Base-by-base conservation (phyloP, 129 eudicot species). In the Solidago caesia region DNA sequence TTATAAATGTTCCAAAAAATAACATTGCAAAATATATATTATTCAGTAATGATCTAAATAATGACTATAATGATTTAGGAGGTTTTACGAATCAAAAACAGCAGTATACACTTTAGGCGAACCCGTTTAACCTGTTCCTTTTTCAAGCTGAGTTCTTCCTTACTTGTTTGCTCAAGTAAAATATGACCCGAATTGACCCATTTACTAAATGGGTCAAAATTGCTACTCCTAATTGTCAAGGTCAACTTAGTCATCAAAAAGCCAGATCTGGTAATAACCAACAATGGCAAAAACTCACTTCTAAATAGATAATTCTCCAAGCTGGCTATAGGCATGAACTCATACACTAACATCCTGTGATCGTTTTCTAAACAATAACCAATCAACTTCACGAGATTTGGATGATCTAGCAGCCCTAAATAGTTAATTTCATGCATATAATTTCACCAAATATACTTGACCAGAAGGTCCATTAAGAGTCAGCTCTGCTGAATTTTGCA, bases 321-420 rank as follows among this genome's bases (percentile, higher is more conserved):
- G 90, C 96, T 89, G 72, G 92, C 96, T 42, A 87, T 79, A 5
- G 90, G 88, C 92, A 90, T 87, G 78, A 90, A 85, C 84, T 90
- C 96, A 41, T 89, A 89, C 4, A 87, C 90, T 26, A 89, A 74
- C 45, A 89, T 82, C 45, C 91, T 80, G 48, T 89, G 92, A 15
- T 89, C 96, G 55, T 89, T 88, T 43, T 89, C 96, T 70, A 85
- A 43, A 83, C 96, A 89, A 68, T 89, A 89, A 43, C 96, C 96
- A 63, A 89, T 70, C 64, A 89, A 67, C 71, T 73, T 87, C 69
- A 89, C 90, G 56, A 89, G 92, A 87, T 87, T 89, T 6, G 85
- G 87, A 81, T 89, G 96, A 74, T 83, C 21, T 33, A 89, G 84
- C 53, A 81, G 87, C 44, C 96, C 96, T 74, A 89, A 72, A 78